Base-by-base conservation (phyloP, 257 asterid species). In the Gardenia jasminoides region DNA sequence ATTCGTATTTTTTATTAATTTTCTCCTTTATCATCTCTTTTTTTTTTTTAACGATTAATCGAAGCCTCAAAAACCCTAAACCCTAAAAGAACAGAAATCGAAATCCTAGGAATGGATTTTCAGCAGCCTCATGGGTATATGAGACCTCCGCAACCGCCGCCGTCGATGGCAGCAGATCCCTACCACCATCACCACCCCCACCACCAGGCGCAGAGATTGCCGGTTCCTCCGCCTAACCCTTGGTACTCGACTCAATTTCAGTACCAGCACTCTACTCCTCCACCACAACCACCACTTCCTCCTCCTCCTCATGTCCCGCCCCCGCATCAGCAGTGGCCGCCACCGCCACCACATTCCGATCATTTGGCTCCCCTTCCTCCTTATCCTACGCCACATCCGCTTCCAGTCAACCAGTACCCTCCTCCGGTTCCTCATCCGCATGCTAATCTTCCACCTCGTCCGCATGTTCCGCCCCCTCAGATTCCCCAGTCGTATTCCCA, bases 181-280 rank as follows among this genome's bases (percentile, higher is more conserved):
- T 74, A 67, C 76, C 79, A 56, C 65, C 81, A 78, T 36, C 41
- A 36, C 56, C 56, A 50, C 20, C 56, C 11, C 61, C 24, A 61
- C 74, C 82, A 78, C 71, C 85, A 74, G 65, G 56, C 74, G n/a
- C 86, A 81, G 69, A 77, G 77, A 13, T 78, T 80, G 28, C 85
- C 85, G 2, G 58, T 58, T 0, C 83, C 82, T 13, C 88, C 82
- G 70, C 86, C 88, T 79, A 87, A 75, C 88, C 89, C 71, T 78
- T 88, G 90, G 85, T 74, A 93, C 84, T 39, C 94, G 15, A 85
- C 62, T 36, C 90, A 91, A 84, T 94, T 89, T 82, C 97, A 92
- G 64, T 94, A 85, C 89, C 97, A 90, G 50, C 84, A 89, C 70
- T 89, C 87, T 67, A 77, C 88, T 39, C 80, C 92, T 13, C 86